A percentile compares a stretch with the other conserved stretches of the same genome.
Conservation (phyloP, 352 stramenopile genomes). For the Phytophthora agathidicida region DNA sequence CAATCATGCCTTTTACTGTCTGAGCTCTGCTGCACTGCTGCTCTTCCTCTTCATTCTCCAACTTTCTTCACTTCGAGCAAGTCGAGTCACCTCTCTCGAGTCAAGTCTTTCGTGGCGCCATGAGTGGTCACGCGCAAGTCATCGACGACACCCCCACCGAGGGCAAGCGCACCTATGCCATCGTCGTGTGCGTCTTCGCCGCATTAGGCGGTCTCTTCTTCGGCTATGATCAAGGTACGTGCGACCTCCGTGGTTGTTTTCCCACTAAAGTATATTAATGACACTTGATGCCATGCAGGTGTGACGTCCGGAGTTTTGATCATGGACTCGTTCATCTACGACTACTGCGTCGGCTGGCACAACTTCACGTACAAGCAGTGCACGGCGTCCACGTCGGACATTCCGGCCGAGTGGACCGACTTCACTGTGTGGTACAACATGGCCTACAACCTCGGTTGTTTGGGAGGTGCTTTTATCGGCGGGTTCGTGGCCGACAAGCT, state of each 20-base stretch:
- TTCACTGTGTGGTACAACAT: constrained; percentile 36
- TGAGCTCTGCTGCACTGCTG: background rate
- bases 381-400: constrained; percentile 11
- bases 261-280: too few species aligned
- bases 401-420: too few species aligned
- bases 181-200: too few species aligned
- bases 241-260: too few species aligned
- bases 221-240: constrained; percentile 22
- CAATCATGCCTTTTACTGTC: constrained; percentile 5
- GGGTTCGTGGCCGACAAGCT: too few species aligned
- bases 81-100: constrained; percentile 5
- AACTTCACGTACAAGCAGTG: constrained; percentile 27
- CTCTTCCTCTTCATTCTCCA: constrained; percentile 32
- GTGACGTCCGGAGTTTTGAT: constrained; percentile 20
- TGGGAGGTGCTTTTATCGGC: constrained; percentile 13
- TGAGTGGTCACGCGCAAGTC: constrained; percentile 12
- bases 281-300: too few species aligned
- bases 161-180: constrained; percentile 35
- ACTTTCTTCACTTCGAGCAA: constrained; percentile 24
- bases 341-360: constrained; percentile 32
- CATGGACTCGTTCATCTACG: constrained; percentile 24
- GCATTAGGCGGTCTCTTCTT: constrained; percentile 20
- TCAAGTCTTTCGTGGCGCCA: constrained; percentile 5
- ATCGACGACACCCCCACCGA: constrained; percentile 25
- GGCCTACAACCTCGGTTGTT: constrained; percentile 21